phyloP scores from a whole-genome alignment of 2,329 filamentous ascomycete genomes.

The Ustilaginoidea virens region DNA sequence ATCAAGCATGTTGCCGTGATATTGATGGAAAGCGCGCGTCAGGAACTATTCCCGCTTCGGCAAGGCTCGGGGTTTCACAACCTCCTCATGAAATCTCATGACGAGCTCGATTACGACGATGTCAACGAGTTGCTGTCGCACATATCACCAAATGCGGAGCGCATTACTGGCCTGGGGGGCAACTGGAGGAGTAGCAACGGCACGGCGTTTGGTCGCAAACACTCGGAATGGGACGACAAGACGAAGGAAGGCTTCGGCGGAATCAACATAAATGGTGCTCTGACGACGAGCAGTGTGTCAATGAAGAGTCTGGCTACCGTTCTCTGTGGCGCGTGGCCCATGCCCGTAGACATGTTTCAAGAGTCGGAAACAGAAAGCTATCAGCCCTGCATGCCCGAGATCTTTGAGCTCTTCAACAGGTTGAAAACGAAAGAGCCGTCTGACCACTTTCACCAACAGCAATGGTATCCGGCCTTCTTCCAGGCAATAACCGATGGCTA shows the following conservation, averaged over 20 bases:
- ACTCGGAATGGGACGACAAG: constrained; percentile 7
- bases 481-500: constrained; percentile 16
- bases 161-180: constrained; percentile 9
- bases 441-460: constrained; percentile 10
- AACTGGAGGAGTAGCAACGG: constrained; percentile 7
- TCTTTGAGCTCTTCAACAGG: constrained; percentile 15
- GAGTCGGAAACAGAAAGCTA: constrained; percentile 27
- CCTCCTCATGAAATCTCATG: constrained; percentile 17
- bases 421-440: constrained; percentile 6
- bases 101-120: constrained; percentile 11
- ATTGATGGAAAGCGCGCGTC: constrained; percentile 27
- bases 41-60: constrained; percentile 27
- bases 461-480: constrained; percentile 16
- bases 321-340: constrained; percentile 24
- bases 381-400: constrained; percentile 26
- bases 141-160: constrained; percentile 11
- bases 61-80: constrained; percentile 20
- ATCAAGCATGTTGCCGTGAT: constrained; percentile 26
- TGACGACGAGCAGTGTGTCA: constrained; percentile 25
- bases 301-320: constrained; percentile 25
- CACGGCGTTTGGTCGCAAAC: constrained; percentile 1
- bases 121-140: constrained; percentile 9
- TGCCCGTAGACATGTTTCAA: constrained; percentile 24
- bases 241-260: constrained; percentile 18
- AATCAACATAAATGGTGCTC: constrained; percentile 21